Percentiles rank a stretch among this genome's conserved stretches.
These are phyloP conservation scores for Paramecium primaurelia DNA, from an alignment of 73 alveolate species.

Conservation along the genomic window DNA sequence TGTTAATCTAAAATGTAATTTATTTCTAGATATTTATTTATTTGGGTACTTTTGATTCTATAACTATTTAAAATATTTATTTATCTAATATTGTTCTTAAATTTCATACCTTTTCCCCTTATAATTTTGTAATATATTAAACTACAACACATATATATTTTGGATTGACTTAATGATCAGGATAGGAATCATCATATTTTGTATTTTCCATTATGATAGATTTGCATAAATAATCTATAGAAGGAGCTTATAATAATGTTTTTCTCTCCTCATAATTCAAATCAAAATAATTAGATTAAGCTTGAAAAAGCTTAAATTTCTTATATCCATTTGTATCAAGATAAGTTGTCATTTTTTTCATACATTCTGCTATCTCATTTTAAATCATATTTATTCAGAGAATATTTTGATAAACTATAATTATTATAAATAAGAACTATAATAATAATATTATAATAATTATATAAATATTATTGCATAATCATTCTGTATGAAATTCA, in stretches of 20 bases:
- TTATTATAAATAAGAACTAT: not conserved
- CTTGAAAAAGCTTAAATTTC: constrained; percentile 1
- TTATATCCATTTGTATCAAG: not conserved
- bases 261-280: constrained; percentile 2
- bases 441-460: too few species aligned
- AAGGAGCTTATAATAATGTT: constrained; percentile 14
- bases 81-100: not conserved
- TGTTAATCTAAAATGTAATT: constrained; percentile 46
- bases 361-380: not conserved
- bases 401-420: not conserved
- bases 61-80: constrained; percentile 11
- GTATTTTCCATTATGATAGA: constrained; percentile 35
- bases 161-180: not conserved
- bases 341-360: not conserved
- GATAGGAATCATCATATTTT: not conserved
- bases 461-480: not conserved
- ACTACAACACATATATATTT: constrained; percentile 43
- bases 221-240: constrained; percentile 51
- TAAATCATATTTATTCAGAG: not conserved
- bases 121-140: constrained; percentile 21
- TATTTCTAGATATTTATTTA: not conserved
- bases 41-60: constrained; percentile 10
- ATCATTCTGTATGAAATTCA: not conserved
- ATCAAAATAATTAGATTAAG: constrained; percentile 37
- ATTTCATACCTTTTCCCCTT: constrained; percentile 34